Percentiles rank a stretch among this genome's conserved stretches.
phyloP scores from a whole-genome alignment of 345 rosid genomes.

The Geranium brycei region DNA sequence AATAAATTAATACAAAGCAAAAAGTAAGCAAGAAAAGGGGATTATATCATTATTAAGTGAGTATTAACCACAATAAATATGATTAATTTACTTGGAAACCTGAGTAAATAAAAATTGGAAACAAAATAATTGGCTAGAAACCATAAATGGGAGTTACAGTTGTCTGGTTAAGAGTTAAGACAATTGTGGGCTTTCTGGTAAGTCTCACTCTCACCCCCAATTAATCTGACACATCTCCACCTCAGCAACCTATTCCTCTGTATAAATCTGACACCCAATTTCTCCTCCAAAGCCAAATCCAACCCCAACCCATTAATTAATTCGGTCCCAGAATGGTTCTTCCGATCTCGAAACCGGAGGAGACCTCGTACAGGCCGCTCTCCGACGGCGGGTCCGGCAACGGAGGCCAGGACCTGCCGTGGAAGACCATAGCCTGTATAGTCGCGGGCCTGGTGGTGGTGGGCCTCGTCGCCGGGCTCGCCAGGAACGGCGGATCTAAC shows the following conservation, averaged over 20 bases:
- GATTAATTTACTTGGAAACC: too few species aligned
- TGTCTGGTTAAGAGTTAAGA: neutral
- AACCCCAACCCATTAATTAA: neutral
- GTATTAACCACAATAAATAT: too few species aligned
- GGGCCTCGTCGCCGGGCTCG: conserved; percentile 20
- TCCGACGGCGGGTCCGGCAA: neutral
- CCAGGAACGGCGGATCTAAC: neutral
- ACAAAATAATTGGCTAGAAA: neutral
- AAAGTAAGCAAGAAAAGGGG: too few species aligned
- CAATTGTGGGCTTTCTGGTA: neutral
- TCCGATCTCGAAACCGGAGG: neutral
- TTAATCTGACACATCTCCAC: neutral
- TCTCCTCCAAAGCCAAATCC: neutral
- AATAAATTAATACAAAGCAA: too few species aligned
- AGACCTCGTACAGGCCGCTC: neutral
- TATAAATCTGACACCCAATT: neutral
- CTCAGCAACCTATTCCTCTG: neutral
- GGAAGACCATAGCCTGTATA: conserved; percentile 11
- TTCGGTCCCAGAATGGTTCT: neutral
- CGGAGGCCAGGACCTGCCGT: conserved; percentile 14
- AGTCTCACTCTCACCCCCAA: neutral
- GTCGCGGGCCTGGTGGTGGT: conserved; percentile 25
- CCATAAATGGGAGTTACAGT: neutral
- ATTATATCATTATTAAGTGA: too few species aligned
- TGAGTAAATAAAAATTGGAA: neutral